phyloP scores from a whole-genome alignment of 2,329 filamentous ascomycete species.

The Phialophora chinensis region DNA sequence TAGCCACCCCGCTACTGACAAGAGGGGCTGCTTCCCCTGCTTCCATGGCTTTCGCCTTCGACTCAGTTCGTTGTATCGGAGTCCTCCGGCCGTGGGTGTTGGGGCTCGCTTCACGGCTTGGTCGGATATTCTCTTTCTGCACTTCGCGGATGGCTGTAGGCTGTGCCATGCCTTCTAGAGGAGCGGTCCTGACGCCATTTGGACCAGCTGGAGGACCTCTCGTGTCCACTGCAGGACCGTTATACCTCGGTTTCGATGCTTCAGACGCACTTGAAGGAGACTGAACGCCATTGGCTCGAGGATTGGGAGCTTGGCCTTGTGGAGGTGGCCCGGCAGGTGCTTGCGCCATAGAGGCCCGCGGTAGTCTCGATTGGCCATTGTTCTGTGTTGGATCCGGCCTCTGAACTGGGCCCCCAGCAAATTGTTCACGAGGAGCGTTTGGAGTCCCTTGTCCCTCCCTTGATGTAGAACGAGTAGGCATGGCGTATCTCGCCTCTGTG shows the following conservation, averaged over 20 bases:
- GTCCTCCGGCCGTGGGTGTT: constrained; percentile 67
- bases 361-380: constrained; percentile 61
- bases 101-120: constrained; percentile 56
- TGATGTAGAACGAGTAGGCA: constrained; percentile 49
- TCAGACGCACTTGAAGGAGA: constrained; percentile 27
- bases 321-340: constrained; percentile 68
- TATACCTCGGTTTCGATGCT: constrained; percentile 43
- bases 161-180: constrained; percentile 29
- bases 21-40: constrained; percentile 54
- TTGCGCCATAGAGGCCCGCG: constrained; percentile 64
- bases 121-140: constrained; percentile 35
- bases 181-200: constrained; percentile 29
- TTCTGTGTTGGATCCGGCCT: constrained; percentile 37
- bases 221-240: constrained; percentile 52
- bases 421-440: constrained; percentile 41
- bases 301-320: constrained; percentile 66
- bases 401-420: constrained; percentile 38
- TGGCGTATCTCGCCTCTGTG: constrained; percentile 52
- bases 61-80: constrained; percentile 60
- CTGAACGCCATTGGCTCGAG: constrained; percentile 52
- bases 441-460: constrained; percentile 50
- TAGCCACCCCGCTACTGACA: constrained; percentile 48
- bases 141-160: constrained; percentile 34
- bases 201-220: constrained; percentile 33
- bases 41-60: constrained; percentile 54